Percentiles rank a stretch among this genome's conserved stretches.
Evolutionary conservation across 768 basidiomycete genomes (phyloP).

Genomic region (Suillus lakei): DNA sequence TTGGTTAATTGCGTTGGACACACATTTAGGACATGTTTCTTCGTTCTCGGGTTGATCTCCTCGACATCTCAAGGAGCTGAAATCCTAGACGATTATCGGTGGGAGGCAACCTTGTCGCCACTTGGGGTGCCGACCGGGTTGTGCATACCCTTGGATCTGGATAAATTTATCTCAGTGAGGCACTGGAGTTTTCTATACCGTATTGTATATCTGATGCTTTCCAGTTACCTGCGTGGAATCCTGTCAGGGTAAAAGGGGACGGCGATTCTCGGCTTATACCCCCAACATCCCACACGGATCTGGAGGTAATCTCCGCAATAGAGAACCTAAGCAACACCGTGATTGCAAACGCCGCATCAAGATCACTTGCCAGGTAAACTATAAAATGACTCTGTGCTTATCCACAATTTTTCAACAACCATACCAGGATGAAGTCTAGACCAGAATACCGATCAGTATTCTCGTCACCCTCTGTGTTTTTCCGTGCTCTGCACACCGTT

Average conservation of each 20-base stretch:
- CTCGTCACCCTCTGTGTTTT: conserved; percentile 77
- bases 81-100: conserved; percentile 88
- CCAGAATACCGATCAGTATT: conserved; percentile 79
- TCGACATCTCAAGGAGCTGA: conserved; percentile 92
- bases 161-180: conserved; percentile 78
- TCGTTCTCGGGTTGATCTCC: conserved; percentile 90
- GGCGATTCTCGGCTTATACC: conserved; percentile 59
- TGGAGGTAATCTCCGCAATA: conserved; percentile 86
- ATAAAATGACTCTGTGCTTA: background rate
- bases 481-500: conserved; percentile 85
- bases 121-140: conserved; percentile 87
- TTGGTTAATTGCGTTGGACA: conserved; percentile 14
- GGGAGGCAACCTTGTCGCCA: conserved; percentile 90
- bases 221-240: conserved; percentile 78
- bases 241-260: conserved; percentile 34
- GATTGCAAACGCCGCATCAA: conserved; percentile 92
- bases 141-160: conserved; percentile 86
- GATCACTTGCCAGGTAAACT: conserved; percentile 79
- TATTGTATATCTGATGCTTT: conserved; percentile 10
- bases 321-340: conserved; percentile 96
- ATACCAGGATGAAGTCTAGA: conserved; percentile 72
- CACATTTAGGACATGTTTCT: conserved; percentile 87
- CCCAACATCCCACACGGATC: conserved; percentile 70
- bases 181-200: conserved; percentile 9
- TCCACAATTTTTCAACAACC: conserved; percentile 9